Evolutionary conservation across 331 rosid genomes (phyloP).

Genomic region (Rosa hybrid): DNA sequence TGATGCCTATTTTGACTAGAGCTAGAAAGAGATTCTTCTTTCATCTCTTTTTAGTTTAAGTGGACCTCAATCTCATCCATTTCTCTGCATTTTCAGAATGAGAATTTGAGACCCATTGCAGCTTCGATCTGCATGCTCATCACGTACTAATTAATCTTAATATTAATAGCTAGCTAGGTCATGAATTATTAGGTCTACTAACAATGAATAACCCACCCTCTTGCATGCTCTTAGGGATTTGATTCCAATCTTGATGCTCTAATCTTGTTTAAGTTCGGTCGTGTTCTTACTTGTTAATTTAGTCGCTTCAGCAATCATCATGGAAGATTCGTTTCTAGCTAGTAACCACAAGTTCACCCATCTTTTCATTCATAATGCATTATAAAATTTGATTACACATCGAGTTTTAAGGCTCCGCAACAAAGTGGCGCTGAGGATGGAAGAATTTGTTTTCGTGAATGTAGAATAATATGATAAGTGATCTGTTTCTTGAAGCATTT

Average conservation of each 20-base stretch:
- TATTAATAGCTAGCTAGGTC: constrained; percentile 22
- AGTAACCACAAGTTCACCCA: neutral
- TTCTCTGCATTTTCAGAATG: constrained; percentile 5
- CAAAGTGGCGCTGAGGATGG: neutral
- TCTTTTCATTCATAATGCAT: neutral
- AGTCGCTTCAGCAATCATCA: neutral
- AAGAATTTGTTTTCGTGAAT: neutral
- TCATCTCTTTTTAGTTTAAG: neutral
- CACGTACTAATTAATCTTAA: constrained; percentile 44
- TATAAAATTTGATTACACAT: neutral
- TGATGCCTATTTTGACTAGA: constrained; percentile 42
- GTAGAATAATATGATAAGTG: too few relatives aligned
- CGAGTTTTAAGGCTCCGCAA: neutral
- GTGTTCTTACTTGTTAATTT: neutral
- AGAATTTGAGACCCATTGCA: constrained; percentile 20
- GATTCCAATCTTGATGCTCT: constrained; percentile 8
- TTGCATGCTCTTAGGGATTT: constrained; percentile 12
- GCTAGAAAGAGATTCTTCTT: constrained; percentile 25
- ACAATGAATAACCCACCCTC: constrained; percentile 27
- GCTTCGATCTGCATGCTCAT: constrained; percentile 41
- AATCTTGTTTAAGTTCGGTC: neutral
- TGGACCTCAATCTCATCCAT: constrained; percentile 32
- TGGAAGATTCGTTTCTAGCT: neutral
- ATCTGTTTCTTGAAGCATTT: neutral
- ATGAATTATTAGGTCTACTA: constrained; percentile 58